Conservation (phyloP, 2,329 filamentous ascomycete species). For the Talaromyces islandicus region DNA sequence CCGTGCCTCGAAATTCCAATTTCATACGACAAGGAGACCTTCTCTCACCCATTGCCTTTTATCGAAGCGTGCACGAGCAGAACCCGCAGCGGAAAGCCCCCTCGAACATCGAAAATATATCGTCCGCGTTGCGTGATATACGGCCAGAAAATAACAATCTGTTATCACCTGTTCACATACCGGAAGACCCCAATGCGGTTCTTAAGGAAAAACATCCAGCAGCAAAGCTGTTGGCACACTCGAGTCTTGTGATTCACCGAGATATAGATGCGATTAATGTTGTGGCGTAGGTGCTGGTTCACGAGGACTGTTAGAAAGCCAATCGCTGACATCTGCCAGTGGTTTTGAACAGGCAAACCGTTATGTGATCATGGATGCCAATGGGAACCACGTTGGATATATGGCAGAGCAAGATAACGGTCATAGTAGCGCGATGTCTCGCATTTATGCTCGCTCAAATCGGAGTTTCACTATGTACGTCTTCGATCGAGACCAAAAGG, state of each 20-base stretch:
- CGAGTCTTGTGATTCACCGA: constrained; percentile 56
- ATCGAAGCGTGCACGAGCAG: neutral
- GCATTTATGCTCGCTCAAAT: constrained; percentile 58
- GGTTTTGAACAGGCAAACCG: constrained; percentile 63
- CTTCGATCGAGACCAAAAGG: constrained; percentile 55
- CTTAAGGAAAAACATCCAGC: constrained; percentile 56
- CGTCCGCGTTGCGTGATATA: constrained; percentile 35
- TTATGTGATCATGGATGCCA: constrained; percentile 60
- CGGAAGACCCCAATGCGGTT: constrained; percentile 54
- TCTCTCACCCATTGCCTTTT: neutral
- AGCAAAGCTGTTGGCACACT: constrained; percentile 53
- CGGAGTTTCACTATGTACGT: constrained; percentile 60
- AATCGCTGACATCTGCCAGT: constrained; percentile 17
- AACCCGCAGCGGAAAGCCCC: constrained; percentile 2
- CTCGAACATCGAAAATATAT: constrained; percentile 10
- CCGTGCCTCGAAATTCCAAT: constrained; percentile 27
- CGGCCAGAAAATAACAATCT: constrained; percentile 47
- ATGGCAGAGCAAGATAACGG: constrained; percentile 60
- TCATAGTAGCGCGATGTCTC: constrained; percentile 49
- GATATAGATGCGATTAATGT: constrained; percentile 63
- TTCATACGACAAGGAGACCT: constrained; percentile 20
- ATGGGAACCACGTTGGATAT: constrained; percentile 58
- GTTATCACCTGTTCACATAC: constrained; percentile 55
- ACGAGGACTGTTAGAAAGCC: neutral
- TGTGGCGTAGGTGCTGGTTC: constrained; percentile 40